phyloP scores from a whole-genome alignment of 352 stramenopile species.

The Phytophthora sojae region DNA sequence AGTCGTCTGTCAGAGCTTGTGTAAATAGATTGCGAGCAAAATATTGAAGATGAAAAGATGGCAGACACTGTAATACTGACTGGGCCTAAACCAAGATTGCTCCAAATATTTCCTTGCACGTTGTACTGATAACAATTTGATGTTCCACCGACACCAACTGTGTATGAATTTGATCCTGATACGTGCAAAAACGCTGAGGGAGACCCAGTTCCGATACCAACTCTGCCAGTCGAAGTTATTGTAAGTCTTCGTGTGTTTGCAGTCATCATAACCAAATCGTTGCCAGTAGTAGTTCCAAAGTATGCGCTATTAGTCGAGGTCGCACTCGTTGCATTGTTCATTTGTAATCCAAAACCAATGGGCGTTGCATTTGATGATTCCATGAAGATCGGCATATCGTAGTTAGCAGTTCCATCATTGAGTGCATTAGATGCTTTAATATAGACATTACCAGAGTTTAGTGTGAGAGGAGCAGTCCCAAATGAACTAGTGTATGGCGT shows the following conservation, averaged over 20 bases:
- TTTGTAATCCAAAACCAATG: conserved; percentile 24
- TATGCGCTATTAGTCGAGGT: neutral
- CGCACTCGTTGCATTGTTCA: conserved; percentile 15
- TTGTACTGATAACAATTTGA: neutral
- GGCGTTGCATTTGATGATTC: conserved; percentile 23
- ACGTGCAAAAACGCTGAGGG: neutral
- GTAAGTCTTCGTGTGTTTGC: conserved; percentile 20
- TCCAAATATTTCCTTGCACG: neutral
- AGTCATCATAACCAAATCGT: conserved; percentile 29
- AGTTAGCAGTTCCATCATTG: neutral
- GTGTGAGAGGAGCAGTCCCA: conserved; percentile 12
- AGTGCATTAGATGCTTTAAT: conserved; percentile 23
- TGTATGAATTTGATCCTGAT: neutral
- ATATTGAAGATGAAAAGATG: too few species aligned
- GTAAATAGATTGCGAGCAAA: too few species aligned
- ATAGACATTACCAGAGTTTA: conserved; percentile 20
- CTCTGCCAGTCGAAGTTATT: conserved; percentile 21
- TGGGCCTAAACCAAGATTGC: neutral
- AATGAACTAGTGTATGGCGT: conserved; percentile 18
- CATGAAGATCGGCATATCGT: conserved; percentile 26
- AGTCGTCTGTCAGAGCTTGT: neutral
- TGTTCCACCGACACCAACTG: too few species aligned
- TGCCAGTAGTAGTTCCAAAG: conserved; percentile 12
- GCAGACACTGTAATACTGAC: too few species aligned
- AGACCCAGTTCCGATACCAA: conserved; percentile 19